Conservation (phyloP, 2,329 filamentous ascomycete genomes). For the Aureobasidium sp. region DNA sequence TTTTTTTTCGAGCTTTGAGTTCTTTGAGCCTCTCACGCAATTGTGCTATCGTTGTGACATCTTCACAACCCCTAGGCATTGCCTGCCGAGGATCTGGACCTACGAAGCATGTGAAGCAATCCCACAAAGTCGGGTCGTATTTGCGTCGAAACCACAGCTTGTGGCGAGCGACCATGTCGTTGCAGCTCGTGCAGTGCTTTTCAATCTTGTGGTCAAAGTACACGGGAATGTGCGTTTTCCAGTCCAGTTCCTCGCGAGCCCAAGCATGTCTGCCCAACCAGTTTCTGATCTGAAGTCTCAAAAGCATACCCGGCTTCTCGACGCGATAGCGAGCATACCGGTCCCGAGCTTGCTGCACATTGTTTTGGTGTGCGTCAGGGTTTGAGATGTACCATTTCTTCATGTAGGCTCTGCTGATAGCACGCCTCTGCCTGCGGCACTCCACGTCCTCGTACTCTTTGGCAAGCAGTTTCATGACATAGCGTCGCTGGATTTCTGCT, state of each 20-base stretch:
- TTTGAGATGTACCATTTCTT: too few relatives aligned
- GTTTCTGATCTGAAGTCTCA: too few relatives aligned
- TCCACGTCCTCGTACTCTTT: too few relatives aligned
- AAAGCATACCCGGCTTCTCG: too few relatives aligned
- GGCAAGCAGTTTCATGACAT: too few relatives aligned
- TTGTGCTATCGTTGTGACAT: neutral
- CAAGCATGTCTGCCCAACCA: neutral
- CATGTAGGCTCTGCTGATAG: too few relatives aligned
- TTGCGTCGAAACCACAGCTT: neutral
- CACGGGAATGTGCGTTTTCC: neutral
- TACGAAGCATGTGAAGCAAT: neutral
- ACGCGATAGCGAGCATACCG: too few relatives aligned
- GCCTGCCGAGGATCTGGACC: neutral
- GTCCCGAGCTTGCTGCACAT: too few relatives aligned
- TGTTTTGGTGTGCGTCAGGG: too few relatives aligned
- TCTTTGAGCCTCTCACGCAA: neutral
- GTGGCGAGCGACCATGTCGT: neutral
- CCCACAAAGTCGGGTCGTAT: neutral
- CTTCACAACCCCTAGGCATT: neutral
- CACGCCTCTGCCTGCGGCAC: too few relatives aligned
- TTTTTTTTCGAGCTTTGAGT: too few relatives aligned
- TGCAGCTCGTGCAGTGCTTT: neutral
- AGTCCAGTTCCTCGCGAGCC: neutral
- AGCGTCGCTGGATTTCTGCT: too few relatives aligned
- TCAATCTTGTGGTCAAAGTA: neutral